Evolutionary conservation across 371 early-diverging fungal species (phyloP).

Genomic region (Mucor lusitanicus): DNA sequence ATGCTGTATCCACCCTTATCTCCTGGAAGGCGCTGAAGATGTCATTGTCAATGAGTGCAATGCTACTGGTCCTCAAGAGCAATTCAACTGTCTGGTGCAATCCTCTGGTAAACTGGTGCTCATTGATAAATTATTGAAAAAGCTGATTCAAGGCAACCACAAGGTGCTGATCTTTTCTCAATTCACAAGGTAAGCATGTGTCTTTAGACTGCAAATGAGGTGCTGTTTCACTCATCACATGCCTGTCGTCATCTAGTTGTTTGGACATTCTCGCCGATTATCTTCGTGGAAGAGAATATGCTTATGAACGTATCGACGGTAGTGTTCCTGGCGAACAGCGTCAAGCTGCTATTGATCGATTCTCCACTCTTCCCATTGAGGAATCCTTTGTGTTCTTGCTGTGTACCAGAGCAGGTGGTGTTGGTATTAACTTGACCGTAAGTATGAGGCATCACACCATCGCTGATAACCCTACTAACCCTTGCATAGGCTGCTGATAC

Average conservation of each 20-base stretch:
- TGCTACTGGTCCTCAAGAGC: conserved; percentile 59
- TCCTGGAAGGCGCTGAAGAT: conserved; percentile 85
- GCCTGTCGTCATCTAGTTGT: conserved; percentile 13
- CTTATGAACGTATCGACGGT: conserved; percentile 90
- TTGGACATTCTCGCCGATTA: conserved; percentile 75
- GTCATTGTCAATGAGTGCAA: conserved; percentile 67
- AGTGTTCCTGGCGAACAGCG: conserved; percentile 84
- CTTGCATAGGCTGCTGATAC: conserved; percentile 83
- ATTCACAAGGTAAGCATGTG: conserved; percentile 68
- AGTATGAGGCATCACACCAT: background rate
- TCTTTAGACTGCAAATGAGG: background rate
- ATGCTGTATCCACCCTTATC: conserved; percentile 84
- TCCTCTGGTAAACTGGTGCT: conserved; percentile 86
- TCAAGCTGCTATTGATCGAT: conserved; percentile 93
- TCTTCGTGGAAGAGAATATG: conserved; percentile 70
- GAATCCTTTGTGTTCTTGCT: conserved; percentile 84
- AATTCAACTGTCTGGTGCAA: conserved; percentile 75
- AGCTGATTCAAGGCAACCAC: conserved; percentile 79
- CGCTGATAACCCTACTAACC: background rate
- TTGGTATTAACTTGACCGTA: conserved; percentile 88
- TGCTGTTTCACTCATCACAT: background rate
- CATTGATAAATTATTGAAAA: conserved; percentile 83
- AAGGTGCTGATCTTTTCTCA: conserved; percentile 95
- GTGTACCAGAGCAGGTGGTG: conserved; percentile 89
- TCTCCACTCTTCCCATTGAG: conserved; percentile 69